Evolutionary conservation across 257 asterid genomes (phyloP).

Genomic region (Solanum bukasovii): DNA sequence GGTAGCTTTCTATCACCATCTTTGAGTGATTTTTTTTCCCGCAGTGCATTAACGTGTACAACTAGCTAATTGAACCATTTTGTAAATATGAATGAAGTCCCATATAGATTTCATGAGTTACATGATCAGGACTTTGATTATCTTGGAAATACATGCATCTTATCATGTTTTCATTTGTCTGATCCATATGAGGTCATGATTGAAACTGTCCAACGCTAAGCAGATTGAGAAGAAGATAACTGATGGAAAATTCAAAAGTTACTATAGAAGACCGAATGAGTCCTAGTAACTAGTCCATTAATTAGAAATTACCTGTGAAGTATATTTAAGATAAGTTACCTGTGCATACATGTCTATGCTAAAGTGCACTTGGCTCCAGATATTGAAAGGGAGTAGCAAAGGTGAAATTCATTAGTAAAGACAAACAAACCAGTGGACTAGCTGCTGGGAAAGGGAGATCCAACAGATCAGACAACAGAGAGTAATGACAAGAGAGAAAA

Average conservation of each 20-base stretch:
- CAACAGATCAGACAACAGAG: not conserved
- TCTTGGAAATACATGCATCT: not conserved
- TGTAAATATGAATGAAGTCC: not conserved
- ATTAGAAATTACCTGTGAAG: not conserved
- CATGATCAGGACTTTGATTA: not conserved
- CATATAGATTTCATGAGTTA: not conserved
- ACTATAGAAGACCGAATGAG: not conserved
- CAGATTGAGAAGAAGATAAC: not conserved
- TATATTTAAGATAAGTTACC: not conserved
- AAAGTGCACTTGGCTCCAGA: not conserved
- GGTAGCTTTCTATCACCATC: slow-evolving; percentile 4
- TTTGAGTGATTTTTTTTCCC: not conserved
- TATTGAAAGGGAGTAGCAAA: not conserved
- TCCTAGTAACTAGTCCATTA: not conserved
- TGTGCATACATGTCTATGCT: not conserved
- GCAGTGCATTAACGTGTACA: not conserved
- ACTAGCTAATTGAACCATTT: not conserved
- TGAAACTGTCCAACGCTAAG: not conserved
- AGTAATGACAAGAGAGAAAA: not conserved
- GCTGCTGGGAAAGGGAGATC: not conserved
- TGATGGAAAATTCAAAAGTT: not conserved
- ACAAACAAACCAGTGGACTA: not conserved
- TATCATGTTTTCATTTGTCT: not conserved
- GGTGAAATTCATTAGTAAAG: not conserved
- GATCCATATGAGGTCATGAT: not conserved